A percentile compares a stretch with the other conserved stretches of the same genome.
These are phyloP conservation scores for Pseudopyrenochaeta lycopersici DNA, from an alignment of 2,329 filamentous ascomycete genomes.

Conservation along the genomic window DNA sequence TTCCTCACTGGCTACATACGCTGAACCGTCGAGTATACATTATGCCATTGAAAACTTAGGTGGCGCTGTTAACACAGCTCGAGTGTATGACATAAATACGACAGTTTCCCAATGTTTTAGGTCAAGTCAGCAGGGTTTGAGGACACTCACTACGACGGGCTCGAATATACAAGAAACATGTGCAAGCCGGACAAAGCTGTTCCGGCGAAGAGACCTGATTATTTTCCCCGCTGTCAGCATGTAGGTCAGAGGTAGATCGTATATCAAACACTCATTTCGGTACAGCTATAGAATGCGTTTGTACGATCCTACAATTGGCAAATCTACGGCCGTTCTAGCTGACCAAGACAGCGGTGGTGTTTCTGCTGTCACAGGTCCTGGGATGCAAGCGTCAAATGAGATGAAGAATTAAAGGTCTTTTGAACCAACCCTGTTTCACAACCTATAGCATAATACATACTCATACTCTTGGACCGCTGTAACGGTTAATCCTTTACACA, in stretches of 20 bases:
- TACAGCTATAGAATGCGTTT: neutral
- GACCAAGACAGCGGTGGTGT: neutral
- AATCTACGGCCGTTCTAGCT: slow-evolving; percentile 3
- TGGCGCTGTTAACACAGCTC: neutral
- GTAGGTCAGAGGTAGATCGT: slow-evolving; percentile 3
- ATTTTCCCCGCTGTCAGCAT: neutral
- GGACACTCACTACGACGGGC: neutral
- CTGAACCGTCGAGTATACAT: no score
- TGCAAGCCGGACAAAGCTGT: neutral
- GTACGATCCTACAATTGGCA: neutral
- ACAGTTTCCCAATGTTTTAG: slow-evolving; percentile 4
- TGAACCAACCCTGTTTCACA: neutral
- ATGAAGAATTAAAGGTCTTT: neutral
- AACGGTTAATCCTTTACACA: neutral
- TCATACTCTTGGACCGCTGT: neutral
- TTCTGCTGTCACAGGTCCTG: neutral
- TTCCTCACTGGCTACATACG: no score
- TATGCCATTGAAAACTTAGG: neutral
- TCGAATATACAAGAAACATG: neutral
- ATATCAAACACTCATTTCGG: neutral
- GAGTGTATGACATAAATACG: neutral
- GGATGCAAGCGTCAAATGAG: neutral
- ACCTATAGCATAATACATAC: neutral
- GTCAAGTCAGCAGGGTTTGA: slow-evolving; percentile 2
- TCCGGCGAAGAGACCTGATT: slow-evolving; percentile 3